Base-by-base conservation (phyloP, 2,329 filamentous ascomycete genomes). In the Periconia digitata region DNA sequence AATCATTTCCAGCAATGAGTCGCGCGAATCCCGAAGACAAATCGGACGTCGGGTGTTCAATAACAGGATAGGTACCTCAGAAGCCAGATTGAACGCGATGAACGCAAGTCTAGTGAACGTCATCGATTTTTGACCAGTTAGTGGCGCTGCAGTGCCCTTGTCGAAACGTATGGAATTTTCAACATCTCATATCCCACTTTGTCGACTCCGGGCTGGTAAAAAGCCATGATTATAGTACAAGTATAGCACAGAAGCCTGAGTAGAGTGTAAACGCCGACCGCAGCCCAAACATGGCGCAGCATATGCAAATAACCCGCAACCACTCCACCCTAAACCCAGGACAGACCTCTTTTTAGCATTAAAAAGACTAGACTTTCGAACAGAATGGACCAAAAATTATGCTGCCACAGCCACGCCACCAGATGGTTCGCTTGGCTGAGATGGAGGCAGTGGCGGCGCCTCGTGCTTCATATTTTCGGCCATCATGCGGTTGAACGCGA, bases 401-500 rank as follows among this genome's bases (percentile, higher is more conserved):
- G 64, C 63, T 29, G 58, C 53, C 21, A 64, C 49, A 16, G 63
- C 57, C 49, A 61, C 51, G 23, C 54, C 55, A 32, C 57, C 48
- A 2, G 54, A 45, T 37, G 59, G 51, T 46, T 54, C 51, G 29
- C 59, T 56, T 35, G 51, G 56, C 47, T 62, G 60, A 44, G 49
- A 52, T 18, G 74, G 72, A 23, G 75, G 76, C 46, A 75, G 74
- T 35, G 76, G 75, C 10, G 76, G 77, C 16, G 74, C 61, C 55
- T 96, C 90, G 62, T 95, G 77, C 76, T 87, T 87, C 56, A 90
- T 95, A 72, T 86, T 87, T 55, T 91, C 89, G 29, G 92, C 89
- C 83, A 96, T 89, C 87, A 96, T 91, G 73, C 92, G 86, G 73
- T 91, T 88, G 77, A 96, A 92, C 8, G 89, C 92, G 68, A 99